Evolutionary conservation across 1,139 yeast species (phyloP).

Genomic region (Candida sp.): DNA sequence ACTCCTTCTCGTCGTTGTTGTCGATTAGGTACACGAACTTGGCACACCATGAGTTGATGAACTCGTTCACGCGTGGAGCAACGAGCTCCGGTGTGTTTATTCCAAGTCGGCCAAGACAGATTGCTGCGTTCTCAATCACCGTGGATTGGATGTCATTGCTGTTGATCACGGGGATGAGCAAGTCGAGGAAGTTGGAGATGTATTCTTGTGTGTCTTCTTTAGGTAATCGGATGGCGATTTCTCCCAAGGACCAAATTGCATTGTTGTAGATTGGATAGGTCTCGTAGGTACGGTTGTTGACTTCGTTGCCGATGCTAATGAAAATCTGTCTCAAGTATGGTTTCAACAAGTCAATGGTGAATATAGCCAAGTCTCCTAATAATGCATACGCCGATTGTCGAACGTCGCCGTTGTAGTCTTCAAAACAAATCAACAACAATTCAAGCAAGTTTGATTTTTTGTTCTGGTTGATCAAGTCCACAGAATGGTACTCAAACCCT

Average conservation of each 20-base stretch:
- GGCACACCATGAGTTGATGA: constrained; percentile 68
- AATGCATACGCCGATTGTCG: constrained; percentile 93
- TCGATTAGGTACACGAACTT: constrained; percentile 69
- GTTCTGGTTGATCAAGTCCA: constrained; percentile 54
- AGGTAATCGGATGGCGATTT: constrained; percentile 67
- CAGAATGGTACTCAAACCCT: constrained; percentile 74
- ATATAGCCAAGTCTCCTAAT: constrained; percentile 84
- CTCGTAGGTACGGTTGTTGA: constrained; percentile 51
- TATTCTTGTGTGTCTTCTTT: constrained; percentile 60
- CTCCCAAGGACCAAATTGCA: constrained; percentile 95
- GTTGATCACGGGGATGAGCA: constrained; percentile 68
- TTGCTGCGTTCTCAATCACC: constrained; percentile 89
- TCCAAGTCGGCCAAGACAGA: constrained; percentile 91
- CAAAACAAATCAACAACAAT: constrained; percentile 70
- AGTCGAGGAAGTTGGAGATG: constrained; percentile 59
- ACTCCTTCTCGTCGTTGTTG: constrained; percentile 84
- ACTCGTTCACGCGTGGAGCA: constrained; percentile 59
- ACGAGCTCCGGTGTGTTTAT: constrained; percentile 55
- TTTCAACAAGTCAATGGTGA: constrained; percentile 56
- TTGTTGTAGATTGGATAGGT: constrained; percentile 78
- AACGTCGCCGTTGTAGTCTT: constrained; percentile 82
- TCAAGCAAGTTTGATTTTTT: constrained; percentile 55
- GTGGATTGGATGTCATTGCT: constrained; percentile 61
- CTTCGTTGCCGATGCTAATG: constrained; percentile 70
- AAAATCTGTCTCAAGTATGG: constrained; percentile 65